Conservation (phyloP, 805 yeast genomes). For the Candida coleopterorum region DNA sequence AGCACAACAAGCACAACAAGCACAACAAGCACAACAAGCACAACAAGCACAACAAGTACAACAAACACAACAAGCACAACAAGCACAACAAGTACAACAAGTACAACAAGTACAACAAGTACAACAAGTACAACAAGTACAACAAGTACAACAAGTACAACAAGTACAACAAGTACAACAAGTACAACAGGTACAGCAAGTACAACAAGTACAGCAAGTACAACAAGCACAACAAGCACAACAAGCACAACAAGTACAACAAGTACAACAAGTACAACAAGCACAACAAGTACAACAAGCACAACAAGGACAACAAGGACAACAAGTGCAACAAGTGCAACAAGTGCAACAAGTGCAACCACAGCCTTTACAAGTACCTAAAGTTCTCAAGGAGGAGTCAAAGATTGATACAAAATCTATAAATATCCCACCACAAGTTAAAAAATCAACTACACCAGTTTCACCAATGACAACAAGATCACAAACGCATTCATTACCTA, state of each 20-base stretch:
- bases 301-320: too few species aligned
- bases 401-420: conserved; percentile 7
- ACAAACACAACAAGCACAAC: neutral
- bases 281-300: conserved; percentile 3
- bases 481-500: conserved; percentile 3
- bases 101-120: conserved; percentile 6
- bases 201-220: too few species aligned
- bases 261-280: neutral
- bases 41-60: neutral
- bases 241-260: conserved; percentile 1
- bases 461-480: conserved; percentile 5
- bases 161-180: neutral
- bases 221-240: conserved; percentile 2
- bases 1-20: too few species aligned
- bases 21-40: too few species aligned
- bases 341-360: too few species aligned
- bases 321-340: too few species aligned
- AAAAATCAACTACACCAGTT: conserved; percentile 1
- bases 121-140: neutral
- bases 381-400: too few species aligned
- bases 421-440: conserved; percentile 6
- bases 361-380: conserved; percentile 8
- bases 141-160: neutral
- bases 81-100: conserved; percentile 7
- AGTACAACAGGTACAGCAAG: too few species aligned